These are phyloP conservation scores for Pouteria campechiana DNA, from an alignment of 179 eudicot genomes.

Conservation along the genomic window DNA sequence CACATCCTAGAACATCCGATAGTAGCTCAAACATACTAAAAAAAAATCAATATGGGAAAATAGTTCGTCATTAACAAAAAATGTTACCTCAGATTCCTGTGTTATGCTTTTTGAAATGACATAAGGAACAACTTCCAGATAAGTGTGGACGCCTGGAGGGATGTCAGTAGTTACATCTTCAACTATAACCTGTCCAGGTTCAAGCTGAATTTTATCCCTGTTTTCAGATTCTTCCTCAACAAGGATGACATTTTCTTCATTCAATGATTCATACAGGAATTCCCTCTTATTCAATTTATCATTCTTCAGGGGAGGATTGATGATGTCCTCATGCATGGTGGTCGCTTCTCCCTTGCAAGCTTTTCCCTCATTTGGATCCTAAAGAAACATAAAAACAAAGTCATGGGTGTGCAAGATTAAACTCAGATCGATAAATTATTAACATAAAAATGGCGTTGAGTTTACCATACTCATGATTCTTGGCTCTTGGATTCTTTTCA, in stretches of 20 bases:
- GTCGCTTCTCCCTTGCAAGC: slow-evolving; percentile 24
- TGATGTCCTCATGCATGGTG: slow-evolving; percentile 23
- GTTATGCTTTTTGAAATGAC: slow-evolving; percentile 25
- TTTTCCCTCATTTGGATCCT: slow-evolving; percentile 8
- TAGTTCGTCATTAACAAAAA: slow-evolving; percentile 2
- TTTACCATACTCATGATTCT: slow-evolving; percentile 10
- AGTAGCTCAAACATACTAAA: slow-evolving; percentile 13
- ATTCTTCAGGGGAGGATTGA: slow-evolving; percentile 16
- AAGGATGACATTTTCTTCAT: slow-evolving; percentile 1
- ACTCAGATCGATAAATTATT: slow-evolving; percentile 3
- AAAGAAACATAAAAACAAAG: too few species aligned
- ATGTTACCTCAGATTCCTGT: slow-evolving; percentile 36
- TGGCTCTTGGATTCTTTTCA: slow-evolving; percentile 13
- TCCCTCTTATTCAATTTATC: too few species aligned
- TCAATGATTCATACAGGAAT: slow-evolving; percentile 5
- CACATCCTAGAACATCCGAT: slow-evolving; percentile 31
- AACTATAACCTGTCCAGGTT: slow-evolving; percentile 27
- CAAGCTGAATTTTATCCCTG: too few species aligned
- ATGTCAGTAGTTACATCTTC: slow-evolving; percentile 43
- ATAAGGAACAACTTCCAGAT: slow-evolving; percentile 23
- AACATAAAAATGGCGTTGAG: slow-evolving; percentile 10
- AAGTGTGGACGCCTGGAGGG: slow-evolving; percentile 19
- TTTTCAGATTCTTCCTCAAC: too few species aligned
- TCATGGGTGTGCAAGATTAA: slow-evolving; percentile 2
- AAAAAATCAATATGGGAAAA: too few species aligned